Evolutionary conservation across 768 basidiomycete species (phyloP), one percentile per base, ranked within the genome.

Genomic region (Scleroderma bovista): DNA sequence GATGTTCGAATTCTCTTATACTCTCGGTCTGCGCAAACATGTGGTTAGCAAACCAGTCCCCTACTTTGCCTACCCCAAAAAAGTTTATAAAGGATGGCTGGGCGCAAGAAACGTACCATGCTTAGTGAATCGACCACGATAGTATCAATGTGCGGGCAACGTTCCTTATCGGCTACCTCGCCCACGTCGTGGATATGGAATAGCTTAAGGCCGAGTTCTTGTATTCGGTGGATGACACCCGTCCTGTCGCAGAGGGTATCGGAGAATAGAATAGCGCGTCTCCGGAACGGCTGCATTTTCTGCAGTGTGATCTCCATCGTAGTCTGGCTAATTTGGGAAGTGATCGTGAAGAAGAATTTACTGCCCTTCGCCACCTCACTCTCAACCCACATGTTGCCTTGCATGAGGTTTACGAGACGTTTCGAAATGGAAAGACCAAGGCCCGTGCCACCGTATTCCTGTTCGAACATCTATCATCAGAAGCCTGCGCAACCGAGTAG

Each of bases 361-460:
- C 84, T 89, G 23, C 96, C 96, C 58, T 90, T 87, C 41, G 87
- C 79, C 51, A 95, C 89, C 66, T 95, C 93, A 53, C 86, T 88
- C 70, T 96, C 91, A 19, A 99, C 96, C 96, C 96, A 99, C 77
- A 99, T 90, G 61, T 95, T 91, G 41, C 96, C 96, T 59, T 91
- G 84, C 96, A 99, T 99, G 59, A 99, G 85, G 43, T 84, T 86
- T 16, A 98, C 95, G 20, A 99, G 83, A 1, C 94, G 88, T 64
- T 97, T 98, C 40, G 95, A 98, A 61, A 99, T 98, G 10, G 94
- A 97, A 40, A 98, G 76, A 12, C 95, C 95, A 3, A 99, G 76
- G 60, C 95, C 95, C 1, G 95, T 97, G 36, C 95, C 95, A 54
- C 95, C 95, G 57, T 97, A 97, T 76, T 97, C 93, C 87, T 92